Conservation (phyloP, 306 rosid species). For the Vicia villosa region DNA sequence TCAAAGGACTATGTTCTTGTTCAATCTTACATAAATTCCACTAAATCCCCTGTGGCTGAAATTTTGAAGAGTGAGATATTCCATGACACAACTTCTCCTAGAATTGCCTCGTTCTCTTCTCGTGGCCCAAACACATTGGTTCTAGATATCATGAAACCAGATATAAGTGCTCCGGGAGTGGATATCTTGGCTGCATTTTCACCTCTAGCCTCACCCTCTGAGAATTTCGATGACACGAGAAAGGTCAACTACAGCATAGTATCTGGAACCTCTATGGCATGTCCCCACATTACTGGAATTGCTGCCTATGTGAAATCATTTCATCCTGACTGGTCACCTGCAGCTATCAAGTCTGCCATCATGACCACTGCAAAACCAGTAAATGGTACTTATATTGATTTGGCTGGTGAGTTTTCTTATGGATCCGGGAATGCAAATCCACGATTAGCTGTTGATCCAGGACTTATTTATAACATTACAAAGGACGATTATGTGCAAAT, state of each 20-base stretch:
- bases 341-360: neutral
- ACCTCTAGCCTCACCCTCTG: neutral
- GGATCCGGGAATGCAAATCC: constrained; percentile 12
- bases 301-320: constrained; percentile 14
- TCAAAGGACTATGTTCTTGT: neutral
- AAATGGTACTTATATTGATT: neutral
- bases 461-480: constrained; percentile 19
- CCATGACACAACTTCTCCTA: neutral
- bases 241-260: neutral
- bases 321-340: neutral
- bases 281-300: constrained; percentile 15
- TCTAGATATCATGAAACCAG: constrained; percentile 13
- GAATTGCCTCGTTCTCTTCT: neutral
- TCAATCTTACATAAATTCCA: neutral
- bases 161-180: constrained; percentile 16
- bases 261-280: constrained; percentile 16
- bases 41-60: neutral
- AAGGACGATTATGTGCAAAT: no score
- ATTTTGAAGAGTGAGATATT: neutral
- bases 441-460: neutral
- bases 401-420: constrained; percentile 6
- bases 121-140: neutral
- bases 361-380: neutral
- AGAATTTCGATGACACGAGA: neutral
- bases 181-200: constrained; percentile 1